Evolutionary conservation across 2,329 filamentous ascomycete genomes (phyloP), one percentile per base, ranked within the genome.

Genomic region (Escovopsis sp.): DNA sequence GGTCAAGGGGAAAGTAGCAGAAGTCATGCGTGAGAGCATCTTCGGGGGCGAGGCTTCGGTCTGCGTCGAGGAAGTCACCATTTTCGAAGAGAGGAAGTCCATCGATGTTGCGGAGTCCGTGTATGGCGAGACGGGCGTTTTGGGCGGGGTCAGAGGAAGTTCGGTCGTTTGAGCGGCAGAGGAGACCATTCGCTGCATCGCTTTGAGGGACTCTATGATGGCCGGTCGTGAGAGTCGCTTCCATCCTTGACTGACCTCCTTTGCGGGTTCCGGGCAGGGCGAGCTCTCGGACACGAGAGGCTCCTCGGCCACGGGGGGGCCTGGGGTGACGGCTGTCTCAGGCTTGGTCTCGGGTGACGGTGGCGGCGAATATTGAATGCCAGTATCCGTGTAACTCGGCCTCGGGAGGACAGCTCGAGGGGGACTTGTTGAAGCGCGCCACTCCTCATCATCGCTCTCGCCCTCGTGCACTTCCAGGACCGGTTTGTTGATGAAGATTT

Each of bases 331-430:
- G 23, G 23, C 23, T 23, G 23, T 23, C 23, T 23, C 23, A 1
- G 67, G 59, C 9, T 55, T 47, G 5, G 69, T 43, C 51, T 67
- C 69, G 1, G 85, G 85, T 2, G 86, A 93, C 3, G 81, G 72
- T 2, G 85, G 85, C 38, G 86, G 87, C 32, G 86, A 91, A 54
- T 75, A 91, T 58, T 95, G 88, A 30, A 85, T 71, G 4, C 80
- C 84, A n/a, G 72, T 73, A 54, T 93, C 84, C 34, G 75, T 73
- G 64, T 91, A 93, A 44, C 71, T 64, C 36, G 63, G 56, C 46
- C 66, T 68, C 9, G 41, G 34, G 19, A 34, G 19, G 23, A 23
- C 5, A 23, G 23, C 3, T 5, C 23, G 23, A 9, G 59, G 55
- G 2, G 49, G 49, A 15, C 56, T 48, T n/a, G 56, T 47, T 41